Evolutionary conservation across 371 early-diverging fungal genomes (phyloP).

Genomic region (Rhizopus sp.): DNA sequence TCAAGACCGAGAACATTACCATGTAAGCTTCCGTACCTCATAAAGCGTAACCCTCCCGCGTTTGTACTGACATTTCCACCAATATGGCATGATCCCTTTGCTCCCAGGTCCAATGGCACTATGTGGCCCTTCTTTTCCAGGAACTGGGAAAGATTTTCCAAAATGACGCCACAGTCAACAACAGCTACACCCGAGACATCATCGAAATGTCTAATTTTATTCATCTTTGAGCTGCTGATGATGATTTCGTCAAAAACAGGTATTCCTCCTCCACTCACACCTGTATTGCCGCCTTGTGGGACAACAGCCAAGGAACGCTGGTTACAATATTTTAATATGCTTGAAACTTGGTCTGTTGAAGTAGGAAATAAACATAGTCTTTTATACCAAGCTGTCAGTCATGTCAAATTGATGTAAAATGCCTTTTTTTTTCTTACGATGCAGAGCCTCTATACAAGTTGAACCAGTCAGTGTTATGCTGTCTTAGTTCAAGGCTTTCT

Average conservation of each 20-base stretch:
- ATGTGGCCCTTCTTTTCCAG: slow-evolving; percentile 73
- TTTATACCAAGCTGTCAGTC: not conserved
- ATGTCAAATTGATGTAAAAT: not conserved
- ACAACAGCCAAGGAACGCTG: slow-evolving; percentile 81
- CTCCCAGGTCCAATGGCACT: slow-evolving; percentile 92
- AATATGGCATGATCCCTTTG: slow-evolving; percentile 83
- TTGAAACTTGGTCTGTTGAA: slow-evolving; percentile 79
- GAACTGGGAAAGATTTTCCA: slow-evolving; percentile 82
- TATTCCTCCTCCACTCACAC: slow-evolving; percentile 61
- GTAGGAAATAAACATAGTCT: slow-evolving; percentile 73
- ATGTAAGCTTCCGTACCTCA: slow-evolving; percentile 91
- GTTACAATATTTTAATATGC: slow-evolving; percentile 87
- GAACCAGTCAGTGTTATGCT: slow-evolving; percentile 77
- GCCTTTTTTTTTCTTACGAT: slow-evolving; percentile 39
- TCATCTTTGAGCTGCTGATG: slow-evolving; percentile 74
- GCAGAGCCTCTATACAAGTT: slow-evolving; percentile 77
- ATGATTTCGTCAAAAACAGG: slow-evolving; percentile 95
- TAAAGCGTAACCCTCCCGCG: slow-evolving; percentile 91
- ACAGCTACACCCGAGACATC: slow-evolving; percentile 77
- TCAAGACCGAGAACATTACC: slow-evolving; percentile 89
- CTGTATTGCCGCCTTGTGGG: slow-evolving; percentile 96
- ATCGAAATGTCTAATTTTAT: slow-evolving; percentile 79
- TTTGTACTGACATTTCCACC: slow-evolving; percentile 97
- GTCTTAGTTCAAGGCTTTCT: slow-evolving; percentile 8
- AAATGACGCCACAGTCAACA: slow-evolving; percentile 88